Conservation (phyloP, 257 asterid genomes). For the Solanum infundibuliforme region DNA sequence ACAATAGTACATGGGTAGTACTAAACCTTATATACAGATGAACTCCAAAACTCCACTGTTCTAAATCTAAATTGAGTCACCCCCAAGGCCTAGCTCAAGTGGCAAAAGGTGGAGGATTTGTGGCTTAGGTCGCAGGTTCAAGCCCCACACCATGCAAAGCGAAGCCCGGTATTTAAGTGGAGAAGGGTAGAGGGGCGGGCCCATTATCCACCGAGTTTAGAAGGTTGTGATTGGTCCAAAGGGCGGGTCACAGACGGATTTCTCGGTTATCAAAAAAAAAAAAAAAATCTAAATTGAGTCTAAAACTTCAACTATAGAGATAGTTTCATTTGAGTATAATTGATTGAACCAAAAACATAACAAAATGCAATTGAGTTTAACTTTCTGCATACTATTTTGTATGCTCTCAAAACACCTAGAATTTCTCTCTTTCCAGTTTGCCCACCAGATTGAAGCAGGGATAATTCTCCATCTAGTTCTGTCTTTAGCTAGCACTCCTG, state of each 20-base stretch:
- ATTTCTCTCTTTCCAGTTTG: neutral
- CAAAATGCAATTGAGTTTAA: neutral
- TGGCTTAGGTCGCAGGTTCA: too few species aligned
- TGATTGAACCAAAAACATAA: neutral
- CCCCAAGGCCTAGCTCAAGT: too few species aligned
- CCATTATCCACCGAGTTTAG: too few species aligned
- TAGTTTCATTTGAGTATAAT: neutral
- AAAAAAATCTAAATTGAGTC: neutral
- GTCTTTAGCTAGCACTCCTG: neutral
- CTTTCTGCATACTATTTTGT: too few species aligned
- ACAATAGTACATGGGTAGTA: neutral
- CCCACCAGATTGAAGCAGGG: neutral
- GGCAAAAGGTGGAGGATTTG: too few species aligned
- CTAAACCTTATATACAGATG: neutral
- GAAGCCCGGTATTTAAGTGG: too few species aligned
- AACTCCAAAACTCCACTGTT: neutral
- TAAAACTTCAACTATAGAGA: neutral
- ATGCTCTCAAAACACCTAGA: neutral
- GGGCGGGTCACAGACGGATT: too few species aligned
- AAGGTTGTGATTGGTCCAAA: too few species aligned
- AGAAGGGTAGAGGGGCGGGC: too few species aligned
- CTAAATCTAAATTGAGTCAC: neutral
- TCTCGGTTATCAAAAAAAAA: too few species aligned
- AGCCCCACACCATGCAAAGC: too few species aligned
- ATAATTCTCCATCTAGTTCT: neutral